Evolutionary conservation across 108 stramenopile species (phyloP).

Genomic region (Parietichytrium sp.): DNA sequence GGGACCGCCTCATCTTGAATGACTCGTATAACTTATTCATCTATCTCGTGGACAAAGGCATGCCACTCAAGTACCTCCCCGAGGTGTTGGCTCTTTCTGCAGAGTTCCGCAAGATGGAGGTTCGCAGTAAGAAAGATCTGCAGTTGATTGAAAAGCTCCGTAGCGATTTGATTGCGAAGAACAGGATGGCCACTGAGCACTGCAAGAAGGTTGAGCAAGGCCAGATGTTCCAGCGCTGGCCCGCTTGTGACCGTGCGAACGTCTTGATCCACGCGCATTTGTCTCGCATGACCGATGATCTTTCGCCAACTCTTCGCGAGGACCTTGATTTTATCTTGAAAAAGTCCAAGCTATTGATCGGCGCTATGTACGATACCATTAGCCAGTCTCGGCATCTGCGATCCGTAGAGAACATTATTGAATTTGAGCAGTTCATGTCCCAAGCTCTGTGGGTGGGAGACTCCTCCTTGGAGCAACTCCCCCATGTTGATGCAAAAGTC

Average conservation of each 20-base stretch:
- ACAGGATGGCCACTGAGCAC: slow-evolving; percentile 32
- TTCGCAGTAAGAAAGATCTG: background rate
- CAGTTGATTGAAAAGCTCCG: background rate
- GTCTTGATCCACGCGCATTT: slow-evolving; percentile 44
- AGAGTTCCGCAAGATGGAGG: slow-evolving; percentile 15
- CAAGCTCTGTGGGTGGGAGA: slow-evolving; percentile 27
- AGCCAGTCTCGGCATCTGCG: background rate
- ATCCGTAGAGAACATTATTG: background rate
- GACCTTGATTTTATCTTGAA: slow-evolving; percentile 37
- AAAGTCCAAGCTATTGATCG: slow-evolving; percentile 26
- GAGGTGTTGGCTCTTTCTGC: slow-evolving; percentile 40
- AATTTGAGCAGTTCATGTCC: slow-evolving; percentile 31
- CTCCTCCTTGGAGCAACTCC: slow-evolving; percentile 36
- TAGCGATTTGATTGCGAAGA: slow-evolving; percentile 15
- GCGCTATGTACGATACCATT: slow-evolving; percentile 40
- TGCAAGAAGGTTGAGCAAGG: background rate
- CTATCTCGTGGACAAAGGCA: background rate
- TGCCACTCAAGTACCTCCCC: background rate
- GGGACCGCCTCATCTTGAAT: slow-evolving; percentile 44
- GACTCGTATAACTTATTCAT: slow-evolving; percentile 44
- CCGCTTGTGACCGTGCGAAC: slow-evolving; percentile 34
- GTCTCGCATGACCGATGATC: background rate
- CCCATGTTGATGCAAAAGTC: background rate
- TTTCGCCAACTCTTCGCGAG: background rate
- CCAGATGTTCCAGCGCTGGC: background rate